phyloP scores from a whole-genome alignment of 2,329 filamentous ascomycete genomes.

The Cryoendolithus antarcticus region DNA sequence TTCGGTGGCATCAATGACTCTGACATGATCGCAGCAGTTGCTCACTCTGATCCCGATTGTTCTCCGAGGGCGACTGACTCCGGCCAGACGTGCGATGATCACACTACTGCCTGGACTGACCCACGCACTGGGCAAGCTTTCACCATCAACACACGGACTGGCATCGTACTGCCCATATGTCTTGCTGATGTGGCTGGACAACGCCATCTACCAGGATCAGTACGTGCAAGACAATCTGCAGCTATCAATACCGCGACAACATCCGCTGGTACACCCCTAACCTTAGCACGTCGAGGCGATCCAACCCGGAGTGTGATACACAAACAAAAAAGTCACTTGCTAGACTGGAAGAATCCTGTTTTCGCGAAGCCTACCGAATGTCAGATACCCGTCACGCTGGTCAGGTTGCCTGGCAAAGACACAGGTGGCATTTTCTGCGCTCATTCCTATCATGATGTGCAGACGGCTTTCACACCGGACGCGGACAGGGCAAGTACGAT shows the following conservation, averaged over 20 bases:
- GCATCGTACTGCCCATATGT: constrained; percentile 23
- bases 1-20: constrained; percentile 17
- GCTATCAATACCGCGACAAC: constrained; percentile 15
- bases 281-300: constrained; percentile 16
- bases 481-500: too few relatives aligned
- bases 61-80: neutral
- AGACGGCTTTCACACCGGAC: too few relatives aligned
- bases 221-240: constrained; percentile 4
- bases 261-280: constrained; percentile 20
- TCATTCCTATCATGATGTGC: too few relatives aligned
- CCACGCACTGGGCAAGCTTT: constrained; percentile 43
- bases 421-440: too few relatives aligned
- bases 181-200: too few relatives aligned
- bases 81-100: constrained; percentile 14
- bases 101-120: constrained; percentile 47
- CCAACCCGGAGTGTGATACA: too few relatives aligned
- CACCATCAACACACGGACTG: constrained; percentile 45
- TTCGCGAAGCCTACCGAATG: constrained; percentile 38
- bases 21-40: constrained; percentile 3
- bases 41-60: neutral
- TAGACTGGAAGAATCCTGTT: constrained; percentile 62
- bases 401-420: too few relatives aligned
- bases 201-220: too few relatives aligned
- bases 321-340: constrained; percentile 21
- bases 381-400: too few relatives aligned